These are phyloP conservation scores for Crotalaria pallida DNA, from an alignment of 306 rosid species.

Conservation along the genomic window DNA sequence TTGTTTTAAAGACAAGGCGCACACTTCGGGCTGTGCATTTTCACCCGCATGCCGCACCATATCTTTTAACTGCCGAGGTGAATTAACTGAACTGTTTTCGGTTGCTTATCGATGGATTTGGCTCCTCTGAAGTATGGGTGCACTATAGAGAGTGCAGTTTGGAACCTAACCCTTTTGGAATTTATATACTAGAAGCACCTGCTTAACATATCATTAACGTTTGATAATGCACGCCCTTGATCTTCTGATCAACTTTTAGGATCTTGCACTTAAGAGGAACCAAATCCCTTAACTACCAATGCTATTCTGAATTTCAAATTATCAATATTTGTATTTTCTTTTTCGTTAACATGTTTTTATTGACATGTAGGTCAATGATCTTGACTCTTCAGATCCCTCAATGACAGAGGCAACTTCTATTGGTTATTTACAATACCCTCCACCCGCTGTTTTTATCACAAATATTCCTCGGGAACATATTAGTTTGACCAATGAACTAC, in stretches of 20 bases:
- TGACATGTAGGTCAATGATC: conserved; percentile 81
- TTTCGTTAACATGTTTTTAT: conserved; percentile 12
- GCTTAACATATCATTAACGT: no score
- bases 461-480: conserved; percentile 58
- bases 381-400: conserved; percentile 83
- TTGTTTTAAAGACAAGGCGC: conserved; percentile 80
- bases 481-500: conserved; percentile 51
- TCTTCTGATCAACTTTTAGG: background rate
- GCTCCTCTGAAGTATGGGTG: background rate
- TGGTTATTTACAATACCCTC: conserved; percentile 90
- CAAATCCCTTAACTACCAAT: background rate
- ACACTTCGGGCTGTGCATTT: conserved; percentile 97
- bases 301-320: background rate
- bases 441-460: conserved; percentile 85
- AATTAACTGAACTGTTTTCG: conserved; percentile 1
- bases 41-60: conserved; percentile 90
- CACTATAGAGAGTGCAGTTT: background rate
- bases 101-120: background rate
- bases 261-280: background rate
- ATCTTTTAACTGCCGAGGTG: conserved; percentile 95
- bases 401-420: conserved; percentile 84
- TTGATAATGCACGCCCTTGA: background rate
- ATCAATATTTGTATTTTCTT: background rate
- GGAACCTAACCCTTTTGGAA: no score
- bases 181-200: no score